Evolutionary conservation across 2,329 filamentous ascomycete genomes (phyloP).

Genomic region (Colletotrichum incanum): DNA sequence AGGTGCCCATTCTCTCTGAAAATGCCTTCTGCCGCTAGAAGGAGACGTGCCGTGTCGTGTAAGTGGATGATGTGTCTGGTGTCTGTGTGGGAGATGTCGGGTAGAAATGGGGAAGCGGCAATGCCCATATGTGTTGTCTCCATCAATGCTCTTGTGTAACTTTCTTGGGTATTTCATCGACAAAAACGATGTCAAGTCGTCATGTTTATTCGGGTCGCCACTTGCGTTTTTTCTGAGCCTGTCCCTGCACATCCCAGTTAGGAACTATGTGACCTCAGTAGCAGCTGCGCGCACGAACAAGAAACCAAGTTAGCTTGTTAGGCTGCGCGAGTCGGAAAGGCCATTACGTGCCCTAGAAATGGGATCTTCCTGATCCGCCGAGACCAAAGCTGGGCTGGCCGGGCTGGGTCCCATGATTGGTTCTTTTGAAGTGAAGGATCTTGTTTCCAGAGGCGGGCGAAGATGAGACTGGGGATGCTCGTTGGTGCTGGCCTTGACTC

Average conservation of each 20-base stretch:
- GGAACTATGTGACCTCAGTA: conserved; percentile 45
- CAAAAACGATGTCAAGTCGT: conserved; percentile 32
- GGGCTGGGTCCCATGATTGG: conserved; percentile 67
- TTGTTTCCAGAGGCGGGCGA: conserved; percentile 64
- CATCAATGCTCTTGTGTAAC: conserved; percentile 26
- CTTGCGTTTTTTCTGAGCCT: conserved; percentile 46
- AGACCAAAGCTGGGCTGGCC: conserved; percentile 76
- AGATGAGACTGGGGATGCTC: conserved; percentile 55
- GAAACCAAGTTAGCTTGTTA: conserved; percentile 55
- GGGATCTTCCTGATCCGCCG: conserved; percentile 72
- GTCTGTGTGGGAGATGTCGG: conserved; percentile 15
- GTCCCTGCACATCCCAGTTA: conserved; percentile 45
- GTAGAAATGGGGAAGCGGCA: conserved; percentile 7
- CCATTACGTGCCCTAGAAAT: conserved; percentile 66
- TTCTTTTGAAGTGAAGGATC: conserved; percentile 80
- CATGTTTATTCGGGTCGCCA: conserved; percentile 41
- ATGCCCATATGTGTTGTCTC: conserved; percentile 23
- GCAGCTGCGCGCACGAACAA: conserved; percentile 43
- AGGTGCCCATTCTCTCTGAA: conserved; percentile 13
- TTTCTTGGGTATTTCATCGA: conserved; percentile 41
- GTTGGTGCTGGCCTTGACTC: conserved; percentile 62
- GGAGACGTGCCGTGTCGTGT: conserved; percentile 17
- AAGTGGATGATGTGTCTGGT: conserved; percentile 3
- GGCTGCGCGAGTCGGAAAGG: conserved; percentile 57
- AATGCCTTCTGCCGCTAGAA: conserved; percentile 24